These are phyloP conservation scores for Solidago caesia DNA, from an alignment of 129 eudicot species.

Conservation along the genomic window DNA sequence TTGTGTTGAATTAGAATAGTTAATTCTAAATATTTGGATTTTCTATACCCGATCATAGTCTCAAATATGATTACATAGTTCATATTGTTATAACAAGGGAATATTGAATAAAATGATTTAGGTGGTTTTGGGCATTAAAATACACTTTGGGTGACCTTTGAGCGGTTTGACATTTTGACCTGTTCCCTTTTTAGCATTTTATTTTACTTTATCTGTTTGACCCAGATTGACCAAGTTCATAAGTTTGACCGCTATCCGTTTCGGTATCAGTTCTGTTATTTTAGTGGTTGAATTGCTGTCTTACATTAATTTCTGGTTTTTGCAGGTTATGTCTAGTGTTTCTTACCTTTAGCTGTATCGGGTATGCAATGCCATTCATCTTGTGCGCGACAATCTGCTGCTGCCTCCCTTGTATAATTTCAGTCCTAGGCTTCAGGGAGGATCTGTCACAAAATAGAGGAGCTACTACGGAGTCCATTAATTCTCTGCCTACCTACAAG, in stretches of 20 bases:
- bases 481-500: constrained; percentile 76
- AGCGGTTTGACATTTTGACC: not conserved
- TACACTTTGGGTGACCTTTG: not conserved
- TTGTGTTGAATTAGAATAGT: not conserved
- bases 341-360: constrained; percentile 89
- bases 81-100: not conserved
- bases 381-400: constrained; percentile 95
- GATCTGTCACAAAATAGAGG: constrained; percentile 76
- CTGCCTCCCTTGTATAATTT: constrained; percentile 94
- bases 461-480: constrained; percentile 86
- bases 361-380: constrained; percentile 97
- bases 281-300: constrained; percentile 8
- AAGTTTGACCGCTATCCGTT: not conserved
- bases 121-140: not conserved
- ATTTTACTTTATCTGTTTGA: too few species aligned
- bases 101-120: not conserved
- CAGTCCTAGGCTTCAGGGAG: constrained; percentile 81
- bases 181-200: not conserved
- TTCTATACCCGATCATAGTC: not conserved
- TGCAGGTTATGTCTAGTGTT: constrained; percentile 91
- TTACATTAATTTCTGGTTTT: constrained; percentile 1
- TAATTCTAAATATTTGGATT: too few species aligned
- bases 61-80: not conserved
- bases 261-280: not conserved
- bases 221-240: too few species aligned